Conservation (phyloP, 2,329 filamentous ascomycete genomes). For the Claviceps arundinis region DNA sequence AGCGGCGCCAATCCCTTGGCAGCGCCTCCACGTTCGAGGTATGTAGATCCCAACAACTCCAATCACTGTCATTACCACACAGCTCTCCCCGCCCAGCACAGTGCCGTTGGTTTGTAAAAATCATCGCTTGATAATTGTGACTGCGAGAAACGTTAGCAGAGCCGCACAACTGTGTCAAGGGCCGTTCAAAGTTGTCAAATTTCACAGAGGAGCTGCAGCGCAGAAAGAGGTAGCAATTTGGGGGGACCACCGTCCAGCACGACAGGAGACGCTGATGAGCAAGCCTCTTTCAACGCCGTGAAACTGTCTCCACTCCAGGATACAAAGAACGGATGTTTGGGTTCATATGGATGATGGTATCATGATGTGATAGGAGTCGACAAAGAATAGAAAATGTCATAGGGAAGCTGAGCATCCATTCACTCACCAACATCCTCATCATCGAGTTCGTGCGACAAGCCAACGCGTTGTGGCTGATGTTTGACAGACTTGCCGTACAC, state of each 20-base stretch:
- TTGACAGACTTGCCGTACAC: conserved; percentile 98
- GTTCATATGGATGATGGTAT: background rate
- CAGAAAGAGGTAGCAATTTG: background rate
- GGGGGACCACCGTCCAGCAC: no score
- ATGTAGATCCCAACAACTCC: background rate
- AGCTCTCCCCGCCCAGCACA: background rate
- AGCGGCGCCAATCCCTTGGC: background rate
- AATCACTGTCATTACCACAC: conserved; percentile 3
- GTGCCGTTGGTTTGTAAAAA: conserved; percentile 1
- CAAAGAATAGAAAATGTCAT: background rate
- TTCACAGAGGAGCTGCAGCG: background rate
- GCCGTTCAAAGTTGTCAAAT: background rate
- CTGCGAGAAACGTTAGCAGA: conserved; percentile 13
- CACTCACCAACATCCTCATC: conserved; percentile 92
- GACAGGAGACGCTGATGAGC: no score
- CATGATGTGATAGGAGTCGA: background rate
- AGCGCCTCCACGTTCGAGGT: background rate
- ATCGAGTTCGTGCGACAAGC: conserved; percentile 76
- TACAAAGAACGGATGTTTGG: no score
- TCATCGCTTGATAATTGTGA: conserved; percentile 55
- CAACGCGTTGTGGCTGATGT: conserved; percentile 94
- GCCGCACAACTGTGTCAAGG: background rate
- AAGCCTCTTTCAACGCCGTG: no score
- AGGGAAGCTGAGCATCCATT: background rate
- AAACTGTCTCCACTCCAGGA: no score